Evolutionary conservation across 495 filamentous ascomycete genomes (phyloP).

Genomic region (Rhizodiscina lignyota): DNA sequence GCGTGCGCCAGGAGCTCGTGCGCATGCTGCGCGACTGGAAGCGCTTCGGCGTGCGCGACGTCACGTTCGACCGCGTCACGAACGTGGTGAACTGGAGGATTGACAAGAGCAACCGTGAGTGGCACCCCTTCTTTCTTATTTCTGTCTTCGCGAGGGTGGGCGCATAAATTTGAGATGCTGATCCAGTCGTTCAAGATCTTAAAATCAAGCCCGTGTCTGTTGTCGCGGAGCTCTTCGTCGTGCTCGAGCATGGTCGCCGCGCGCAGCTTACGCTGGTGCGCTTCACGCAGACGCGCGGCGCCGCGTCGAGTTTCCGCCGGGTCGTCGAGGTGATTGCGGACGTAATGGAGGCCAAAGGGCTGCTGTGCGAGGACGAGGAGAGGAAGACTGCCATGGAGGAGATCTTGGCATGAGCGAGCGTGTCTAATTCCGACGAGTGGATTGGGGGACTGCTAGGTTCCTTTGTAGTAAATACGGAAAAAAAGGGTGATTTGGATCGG

Average conservation of each 20-base stretch:
- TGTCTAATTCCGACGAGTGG: too few relatives aligned
- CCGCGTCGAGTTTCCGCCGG: constrained; percentile 67
- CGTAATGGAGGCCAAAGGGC: constrained; percentile 36
- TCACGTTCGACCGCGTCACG: constrained; percentile 55
- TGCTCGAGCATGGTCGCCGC: constrained; percentile 55
- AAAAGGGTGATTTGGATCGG: too few relatives aligned
- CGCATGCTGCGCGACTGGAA: constrained; percentile 63
- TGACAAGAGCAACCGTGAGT: constrained; percentile 60
- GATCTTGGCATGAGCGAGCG: constrained; percentile 6
- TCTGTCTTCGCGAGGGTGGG: constrained; percentile 1
- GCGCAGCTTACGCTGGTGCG: constrained; percentile 51
- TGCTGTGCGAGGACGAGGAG: constrained; percentile 55
- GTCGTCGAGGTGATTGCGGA: constrained; percentile 58
- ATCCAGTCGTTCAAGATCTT: constrained; percentile 36
- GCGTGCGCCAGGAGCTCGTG: constrained; percentile 57
- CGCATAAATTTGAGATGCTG: constrained; percentile 2
- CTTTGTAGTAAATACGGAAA: too few relatives aligned
- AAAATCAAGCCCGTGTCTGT: constrained; percentile 63
- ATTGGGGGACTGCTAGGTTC: too few relatives aligned
- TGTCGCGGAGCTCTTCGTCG: constrained; percentile 65
- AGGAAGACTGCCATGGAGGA: constrained; percentile 47
- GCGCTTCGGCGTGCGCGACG: constrained; percentile 56
- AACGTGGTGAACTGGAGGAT: constrained; percentile 63
- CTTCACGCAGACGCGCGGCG: constrained; percentile 76
- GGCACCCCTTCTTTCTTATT: constrained; percentile 1